Conservation (phyloP, 148 eudicot genomes). For the Agrostemma githago region DNA sequence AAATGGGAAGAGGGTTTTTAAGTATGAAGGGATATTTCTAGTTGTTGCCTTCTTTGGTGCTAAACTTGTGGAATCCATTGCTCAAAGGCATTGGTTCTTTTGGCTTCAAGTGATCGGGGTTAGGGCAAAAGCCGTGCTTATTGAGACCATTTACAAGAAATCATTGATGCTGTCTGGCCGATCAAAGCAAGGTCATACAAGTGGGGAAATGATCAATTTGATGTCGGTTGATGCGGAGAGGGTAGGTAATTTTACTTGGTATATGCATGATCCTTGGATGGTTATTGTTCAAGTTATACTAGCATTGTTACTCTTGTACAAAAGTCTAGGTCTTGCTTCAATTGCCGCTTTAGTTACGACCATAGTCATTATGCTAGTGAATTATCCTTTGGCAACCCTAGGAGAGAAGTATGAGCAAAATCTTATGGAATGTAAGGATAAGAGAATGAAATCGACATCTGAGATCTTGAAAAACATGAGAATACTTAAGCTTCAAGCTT, state of each 20-base stretch:
- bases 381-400: conserved; percentile 38
- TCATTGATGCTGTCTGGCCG: conserved; percentile 52
- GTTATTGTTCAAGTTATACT: conserved; percentile 45
- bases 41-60: conserved; percentile 42
- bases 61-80: conserved; percentile 46
- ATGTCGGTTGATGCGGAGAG: conserved; percentile 69
- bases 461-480: conserved; percentile 53
- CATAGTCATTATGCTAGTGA: conserved; percentile 42
- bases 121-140: conserved; percentile 43
- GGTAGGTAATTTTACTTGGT: conserved; percentile 48
- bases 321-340: conserved; percentile 52
- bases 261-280: conserved; percentile 64
- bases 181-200: conserved; percentile 53
- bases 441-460: conserved; percentile 47
- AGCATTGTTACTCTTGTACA: conserved; percentile 46
- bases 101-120: conserved; percentile 45
- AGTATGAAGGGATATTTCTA: conserved; percentile 39
- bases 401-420: conserved; percentile 39
- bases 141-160: conserved; percentile 53
- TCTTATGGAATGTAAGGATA: conserved; percentile 45
- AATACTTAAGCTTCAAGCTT: conserved; percentile 52
- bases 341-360: conserved; percentile 48
- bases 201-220: conserved; percentile 61
- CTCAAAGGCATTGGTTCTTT: conserved; percentile 50
- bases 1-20: conserved; percentile 30